phyloP scores from a whole-genome alignment of 768 basidiomycete species.

The Trametes sanguinea region DNA sequence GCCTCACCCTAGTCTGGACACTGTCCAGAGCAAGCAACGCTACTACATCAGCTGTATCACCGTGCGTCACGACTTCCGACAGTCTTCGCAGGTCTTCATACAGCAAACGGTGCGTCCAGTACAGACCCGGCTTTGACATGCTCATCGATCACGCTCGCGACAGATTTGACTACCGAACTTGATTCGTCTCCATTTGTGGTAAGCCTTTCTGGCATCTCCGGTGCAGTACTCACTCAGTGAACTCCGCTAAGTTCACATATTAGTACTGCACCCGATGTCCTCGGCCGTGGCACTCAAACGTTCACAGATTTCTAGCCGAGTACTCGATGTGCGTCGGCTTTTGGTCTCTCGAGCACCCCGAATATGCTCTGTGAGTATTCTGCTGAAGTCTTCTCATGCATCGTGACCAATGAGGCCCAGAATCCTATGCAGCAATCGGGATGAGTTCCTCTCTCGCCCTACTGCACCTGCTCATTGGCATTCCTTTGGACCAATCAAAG shows the following conservation, averaged over 20 bases:
- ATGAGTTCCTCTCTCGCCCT: conserved; percentile 70
- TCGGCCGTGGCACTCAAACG: neutral
- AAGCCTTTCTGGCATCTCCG: neutral
- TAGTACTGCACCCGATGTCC: conserved; percentile 15
- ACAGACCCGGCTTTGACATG: neutral
- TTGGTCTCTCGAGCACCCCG: conserved; percentile 74
- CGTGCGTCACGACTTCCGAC: neutral
- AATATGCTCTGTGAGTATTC: conserved; percentile 72
- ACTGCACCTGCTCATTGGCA: conserved; percentile 69
- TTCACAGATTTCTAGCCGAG: neutral
- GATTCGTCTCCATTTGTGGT: neutral
- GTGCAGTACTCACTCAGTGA: neutral
- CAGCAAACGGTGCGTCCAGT: conserved; percentile 10
- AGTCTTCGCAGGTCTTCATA: neutral
- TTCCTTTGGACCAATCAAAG: conserved; percentile 48
- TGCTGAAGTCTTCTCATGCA: neutral
- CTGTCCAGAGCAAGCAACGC: neutral
- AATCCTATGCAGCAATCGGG: conserved; percentile 75
- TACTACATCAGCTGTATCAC: conserved; percentile 8
- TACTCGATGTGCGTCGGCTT: conserved; percentile 73
- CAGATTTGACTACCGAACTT: conserved; percentile 8
- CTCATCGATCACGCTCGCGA: neutral
- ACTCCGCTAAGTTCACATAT: conserved; percentile 3
- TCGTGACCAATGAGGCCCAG: conserved; percentile 38
- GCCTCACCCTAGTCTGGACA: neutral